phyloP scores from a whole-genome alignment of 192 early-diverging fungal genomes.

The Geosiphon pyriformis region DNA sequence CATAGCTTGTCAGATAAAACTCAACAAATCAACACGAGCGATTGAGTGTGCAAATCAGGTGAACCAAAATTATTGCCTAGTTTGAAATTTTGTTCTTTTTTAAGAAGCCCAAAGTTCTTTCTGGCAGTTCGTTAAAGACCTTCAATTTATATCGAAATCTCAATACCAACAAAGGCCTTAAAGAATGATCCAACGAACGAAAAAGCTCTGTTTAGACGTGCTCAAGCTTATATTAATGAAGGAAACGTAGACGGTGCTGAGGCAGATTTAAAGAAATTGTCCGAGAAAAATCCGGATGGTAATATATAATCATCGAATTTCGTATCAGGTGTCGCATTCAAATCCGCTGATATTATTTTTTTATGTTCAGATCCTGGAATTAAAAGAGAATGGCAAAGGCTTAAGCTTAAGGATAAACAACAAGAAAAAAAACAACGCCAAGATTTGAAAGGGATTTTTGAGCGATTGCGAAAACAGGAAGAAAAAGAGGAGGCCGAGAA shows the following conservation, averaged over 20 bases:
- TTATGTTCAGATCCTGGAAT: conserved; percentile 29
- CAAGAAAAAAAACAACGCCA: conserved; percentile 36
- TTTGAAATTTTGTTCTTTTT: too few species aligned
- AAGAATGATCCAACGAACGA: conserved; percentile 36
- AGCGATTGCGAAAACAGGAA: conserved; percentile 30
- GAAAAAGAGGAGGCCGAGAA: conserved; percentile 27
- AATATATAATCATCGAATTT: background rate
- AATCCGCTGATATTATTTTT: background rate
- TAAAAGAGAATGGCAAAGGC: conserved; percentile 31
- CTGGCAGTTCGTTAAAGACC: too few species aligned
- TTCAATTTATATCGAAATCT: too few species aligned
- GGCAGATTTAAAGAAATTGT: conserved; percentile 32
- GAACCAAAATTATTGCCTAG: background rate
- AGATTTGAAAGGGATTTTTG: conserved; percentile 36
- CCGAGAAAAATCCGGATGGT: conserved; percentile 27
- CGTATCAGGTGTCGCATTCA: background rate
- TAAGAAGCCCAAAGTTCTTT: too few species aligned
- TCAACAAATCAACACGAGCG: conserved; percentile 29
- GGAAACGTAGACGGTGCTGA: conserved; percentile 37
- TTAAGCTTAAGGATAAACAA: conserved; percentile 33
- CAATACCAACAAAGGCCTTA: conserved; percentile 20
- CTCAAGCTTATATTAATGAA: conserved; percentile 36
- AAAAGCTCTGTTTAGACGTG: conserved; percentile 41
- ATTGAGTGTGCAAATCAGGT: conserved; percentile 32
- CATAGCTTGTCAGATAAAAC: conserved; percentile 36